These are phyloP conservation scores for Zygotorulaspora florentina DNA, from an alignment of 805 yeast genomes.

Conservation along the genomic window DNA sequence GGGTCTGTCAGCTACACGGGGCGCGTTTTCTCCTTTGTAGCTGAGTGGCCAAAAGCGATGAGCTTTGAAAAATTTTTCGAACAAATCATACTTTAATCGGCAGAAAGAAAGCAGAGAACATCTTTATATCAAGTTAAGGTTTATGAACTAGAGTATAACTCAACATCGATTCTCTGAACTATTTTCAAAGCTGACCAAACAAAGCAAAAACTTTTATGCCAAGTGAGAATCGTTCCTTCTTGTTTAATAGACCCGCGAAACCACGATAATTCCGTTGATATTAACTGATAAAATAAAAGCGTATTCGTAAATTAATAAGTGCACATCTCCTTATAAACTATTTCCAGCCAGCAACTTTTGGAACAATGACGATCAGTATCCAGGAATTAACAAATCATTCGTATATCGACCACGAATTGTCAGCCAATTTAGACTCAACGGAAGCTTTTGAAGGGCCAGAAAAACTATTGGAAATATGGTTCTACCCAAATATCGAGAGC, in stretches of 20 bases:
- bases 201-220: slow-evolving; percentile 15
- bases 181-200: not conserved
- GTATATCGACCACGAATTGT: slow-evolving; percentile 72
- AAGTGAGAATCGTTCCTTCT: slow-evolving; percentile 21
- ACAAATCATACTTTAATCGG: slow-evolving; percentile 1
- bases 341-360: not conserved
- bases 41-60: slow-evolving; percentile 7
- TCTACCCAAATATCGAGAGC: slow-evolving; percentile 49
- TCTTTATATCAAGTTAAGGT: not conserved
- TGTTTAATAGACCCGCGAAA: slow-evolving; percentile 22
- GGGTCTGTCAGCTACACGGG: no score
- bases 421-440: slow-evolving; percentile 77
- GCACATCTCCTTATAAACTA: not conserved
- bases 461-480: slow-evolving; percentile 87
- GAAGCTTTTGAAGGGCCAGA: slow-evolving; percentile 98
- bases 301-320: not conserved
- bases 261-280: slow-evolving; percentile 21
- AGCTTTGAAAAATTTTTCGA: slow-evolving; percentile 11
- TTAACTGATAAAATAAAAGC: not conserved
- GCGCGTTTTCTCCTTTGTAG: no score
- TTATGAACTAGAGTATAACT: not conserved
- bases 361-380: slow-evolving; percentile 35
- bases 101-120: not conserved
- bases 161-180: not conserved
- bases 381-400: slow-evolving; percentile 39